phyloP scores from a whole-genome alignment of 768 basidiomycete species.

The Phlebiopsis flavidoalba region DNA sequence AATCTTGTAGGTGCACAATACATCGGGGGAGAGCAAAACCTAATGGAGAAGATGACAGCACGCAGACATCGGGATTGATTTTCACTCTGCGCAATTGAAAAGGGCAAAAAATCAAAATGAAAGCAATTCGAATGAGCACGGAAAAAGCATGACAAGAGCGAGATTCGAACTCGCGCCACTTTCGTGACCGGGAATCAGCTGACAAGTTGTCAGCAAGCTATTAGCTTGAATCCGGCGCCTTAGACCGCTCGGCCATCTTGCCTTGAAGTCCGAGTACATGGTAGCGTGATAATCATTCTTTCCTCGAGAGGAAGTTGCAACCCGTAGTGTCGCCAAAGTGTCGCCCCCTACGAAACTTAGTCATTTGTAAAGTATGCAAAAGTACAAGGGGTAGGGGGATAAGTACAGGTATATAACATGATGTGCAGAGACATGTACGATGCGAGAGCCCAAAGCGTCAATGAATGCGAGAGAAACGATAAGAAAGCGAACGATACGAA shows the following conservation, averaged over 20 bases:
- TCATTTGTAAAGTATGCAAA: not conserved
- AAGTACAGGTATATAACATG: constrained; percentile 11
- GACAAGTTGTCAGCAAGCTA: not conserved
- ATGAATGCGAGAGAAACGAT: constrained; percentile 3
- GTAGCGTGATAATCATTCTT: no score
- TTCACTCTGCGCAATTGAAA: no score
- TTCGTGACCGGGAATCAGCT: not conserved
- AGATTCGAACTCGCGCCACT: not conserved
- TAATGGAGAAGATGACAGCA: no score
- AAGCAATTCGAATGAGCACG: not conserved
- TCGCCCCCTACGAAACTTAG: not conserved
- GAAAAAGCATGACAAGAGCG: not conserved
- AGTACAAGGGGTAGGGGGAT: not conserved
- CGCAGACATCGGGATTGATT: no score
- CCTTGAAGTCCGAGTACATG: not conserved
- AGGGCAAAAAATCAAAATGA: not conserved
- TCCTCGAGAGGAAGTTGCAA: no score
- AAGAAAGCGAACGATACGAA: not conserved
- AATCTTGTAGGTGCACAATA: not conserved
- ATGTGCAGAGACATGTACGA: not conserved
- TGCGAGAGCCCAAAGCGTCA: constrained; percentile 4
- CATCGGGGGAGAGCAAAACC: no score
- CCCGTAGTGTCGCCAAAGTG: no score
- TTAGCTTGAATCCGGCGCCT: not conserved
- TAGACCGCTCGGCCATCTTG: not conserved